These are phyloP conservation scores for Halenospora varia DNA, from an alignment of 495 filamentous ascomycete species.

Conservation along the genomic window DNA sequence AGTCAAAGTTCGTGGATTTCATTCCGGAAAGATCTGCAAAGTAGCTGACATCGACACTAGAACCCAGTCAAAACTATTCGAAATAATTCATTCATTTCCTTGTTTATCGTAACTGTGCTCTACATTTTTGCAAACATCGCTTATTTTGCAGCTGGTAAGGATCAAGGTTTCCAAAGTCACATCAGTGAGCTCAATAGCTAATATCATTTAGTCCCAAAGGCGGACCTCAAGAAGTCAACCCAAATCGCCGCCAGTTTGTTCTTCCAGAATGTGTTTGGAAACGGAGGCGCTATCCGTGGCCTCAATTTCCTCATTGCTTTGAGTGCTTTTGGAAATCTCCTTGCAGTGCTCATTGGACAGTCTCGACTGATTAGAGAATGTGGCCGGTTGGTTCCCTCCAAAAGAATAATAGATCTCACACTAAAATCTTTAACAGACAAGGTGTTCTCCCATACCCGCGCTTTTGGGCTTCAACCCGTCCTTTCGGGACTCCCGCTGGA, in stretches of 20 bases:
- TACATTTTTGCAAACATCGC: slow-evolving; percentile 61
- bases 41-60: slow-evolving; percentile 20
- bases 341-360: slow-evolving; percentile 54
- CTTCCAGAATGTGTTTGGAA: slow-evolving; percentile 57
- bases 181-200: too few relatives aligned
- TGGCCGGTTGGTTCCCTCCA: slow-evolving; percentile 36
- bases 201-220: slow-evolving; percentile 53
- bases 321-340: slow-evolving; percentile 59
- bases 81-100: slow-evolving; percentile 45
- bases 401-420: not conserved
- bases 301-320: slow-evolving; percentile 60
- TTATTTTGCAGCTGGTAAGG: slow-evolving; percentile 50
- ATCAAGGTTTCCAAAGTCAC: too few relatives aligned
- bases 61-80: slow-evolving; percentile 55
- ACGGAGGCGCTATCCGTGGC: slow-evolving; percentile 41
- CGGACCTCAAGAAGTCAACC: slow-evolving; percentile 46
- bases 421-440: slow-evolving; percentile 39
- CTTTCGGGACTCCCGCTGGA: slow-evolving; percentile 58
- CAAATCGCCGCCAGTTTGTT: slow-evolving; percentile 55
- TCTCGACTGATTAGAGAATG: slow-evolving; percentile 59
- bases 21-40: not conserved
- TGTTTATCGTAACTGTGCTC: slow-evolving; percentile 46
- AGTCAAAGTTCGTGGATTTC: slow-evolving; percentile 43
- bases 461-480: slow-evolving; percentile 61
- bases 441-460: slow-evolving; percentile 58